Conservation (phyloP, 371 early-diverging fungal genomes). For the Mucor ambiguus region DNA sequence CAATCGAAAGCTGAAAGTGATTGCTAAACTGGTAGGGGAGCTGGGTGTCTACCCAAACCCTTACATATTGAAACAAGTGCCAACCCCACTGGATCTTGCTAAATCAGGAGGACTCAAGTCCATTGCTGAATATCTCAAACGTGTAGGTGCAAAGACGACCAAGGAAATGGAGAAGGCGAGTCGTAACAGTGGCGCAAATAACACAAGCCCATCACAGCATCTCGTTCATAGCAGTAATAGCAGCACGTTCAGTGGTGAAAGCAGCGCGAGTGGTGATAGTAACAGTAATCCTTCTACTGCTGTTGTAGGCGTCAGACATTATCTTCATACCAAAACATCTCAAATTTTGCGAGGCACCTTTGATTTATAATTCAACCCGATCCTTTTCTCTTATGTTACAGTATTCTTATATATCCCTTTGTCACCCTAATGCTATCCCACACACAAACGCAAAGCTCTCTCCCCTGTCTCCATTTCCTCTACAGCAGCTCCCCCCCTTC, state of each 20-base stretch:
- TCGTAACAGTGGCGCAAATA: background rate
- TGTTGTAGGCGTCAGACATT: conserved; percentile 19
- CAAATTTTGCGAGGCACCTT: conserved; percentile 22
- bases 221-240: conserved; percentile 13
- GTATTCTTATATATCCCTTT: background rate
- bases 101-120: conserved; percentile 31
- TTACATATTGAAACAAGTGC: conserved; percentile 37
- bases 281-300: background rate
- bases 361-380: conserved; percentile 12
- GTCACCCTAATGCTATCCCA: background rate
- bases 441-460: background rate
- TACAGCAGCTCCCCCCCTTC: background rate
- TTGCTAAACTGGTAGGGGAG: conserved; percentile 34
- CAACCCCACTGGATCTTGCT: conserved; percentile 46
- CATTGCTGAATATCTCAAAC: conserved; percentile 32
- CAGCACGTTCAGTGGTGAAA: conserved; percentile 19
- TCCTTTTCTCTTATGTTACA: background rate
- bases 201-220: background rate
- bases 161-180: conserved; percentile 43
- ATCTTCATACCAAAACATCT: conserved; percentile 27
- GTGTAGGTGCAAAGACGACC: conserved; percentile 39
- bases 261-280: conserved; percentile 13
- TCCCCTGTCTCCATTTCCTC: background rate
- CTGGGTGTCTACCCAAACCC: conserved; percentile 41
- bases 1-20: conserved; percentile 28